Evolutionary conservation across 1,284 basidiomycete species (phyloP).

Genomic region (Apiotrichum siamense): DNA sequence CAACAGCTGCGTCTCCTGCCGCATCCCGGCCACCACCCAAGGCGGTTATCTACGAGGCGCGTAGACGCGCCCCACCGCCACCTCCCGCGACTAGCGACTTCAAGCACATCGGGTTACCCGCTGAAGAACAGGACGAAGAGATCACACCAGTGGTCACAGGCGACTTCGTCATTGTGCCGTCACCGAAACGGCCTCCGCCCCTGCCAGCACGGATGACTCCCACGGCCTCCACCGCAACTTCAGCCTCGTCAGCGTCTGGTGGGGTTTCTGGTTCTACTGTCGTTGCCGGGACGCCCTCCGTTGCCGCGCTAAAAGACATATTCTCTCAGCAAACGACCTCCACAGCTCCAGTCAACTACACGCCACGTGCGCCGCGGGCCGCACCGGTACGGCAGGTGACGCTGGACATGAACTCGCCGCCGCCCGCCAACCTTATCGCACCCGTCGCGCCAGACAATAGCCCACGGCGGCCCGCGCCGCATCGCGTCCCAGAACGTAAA

Average conservation of each 20-base stretch:
- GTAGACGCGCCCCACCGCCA: slow-evolving; percentile 10
- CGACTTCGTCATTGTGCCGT: slow-evolving; percentile 36
- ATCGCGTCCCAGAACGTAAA: background rate
- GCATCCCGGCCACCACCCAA: background rate
- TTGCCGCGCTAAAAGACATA: background rate
- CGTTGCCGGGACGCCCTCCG: background rate
- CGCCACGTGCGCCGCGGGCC: background rate
- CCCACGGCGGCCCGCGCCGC: background rate
- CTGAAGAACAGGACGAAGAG: background rate
- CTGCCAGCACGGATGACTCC: background rate
- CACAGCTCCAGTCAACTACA: background rate
- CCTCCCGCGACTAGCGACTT: slow-evolving; percentile 12
- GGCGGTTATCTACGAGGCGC: slow-evolving; percentile 10
- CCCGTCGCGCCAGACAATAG: slow-evolving; percentile 9
- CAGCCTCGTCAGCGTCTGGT: too few species aligned
- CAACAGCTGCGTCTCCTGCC: slow-evolving; percentile 1
- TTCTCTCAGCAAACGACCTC: background rate
- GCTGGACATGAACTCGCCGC: slow-evolving; percentile 12
- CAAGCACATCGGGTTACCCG: slow-evolving; percentile 11
- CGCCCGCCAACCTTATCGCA: slow-evolving; percentile 3
- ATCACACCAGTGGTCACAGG: slow-evolving; percentile 37
- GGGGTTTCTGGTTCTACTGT: too few species aligned
- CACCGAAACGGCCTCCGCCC: slow-evolving; percentile 9
- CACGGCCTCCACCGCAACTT: background rate
- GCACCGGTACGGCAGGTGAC: background rate